Conservation (phyloP, 2,329 filamentous ascomycete genomes). For the Shiraia sp. region DNA sequence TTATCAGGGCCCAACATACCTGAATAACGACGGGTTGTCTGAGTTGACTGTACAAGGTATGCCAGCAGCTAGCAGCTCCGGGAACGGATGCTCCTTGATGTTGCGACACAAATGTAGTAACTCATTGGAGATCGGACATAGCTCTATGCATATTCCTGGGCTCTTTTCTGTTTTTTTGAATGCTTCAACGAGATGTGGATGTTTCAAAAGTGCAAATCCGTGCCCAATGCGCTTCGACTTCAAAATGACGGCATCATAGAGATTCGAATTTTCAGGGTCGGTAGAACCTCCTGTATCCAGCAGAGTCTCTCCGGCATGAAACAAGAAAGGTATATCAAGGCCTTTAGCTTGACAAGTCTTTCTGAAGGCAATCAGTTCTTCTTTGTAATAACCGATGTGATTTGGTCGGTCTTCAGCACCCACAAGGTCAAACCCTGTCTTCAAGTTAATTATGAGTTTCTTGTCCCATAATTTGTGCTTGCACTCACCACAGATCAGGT, state of each 20-base stretch:
- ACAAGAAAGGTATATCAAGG: conserved; percentile 70
- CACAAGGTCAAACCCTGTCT: conserved; percentile 68
- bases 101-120: conserved; percentile 70
- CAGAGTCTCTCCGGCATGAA: conserved; percentile 77
- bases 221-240: conserved; percentile 73
- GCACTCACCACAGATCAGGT: conserved; percentile 65
- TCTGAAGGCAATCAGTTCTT: conserved; percentile 63
- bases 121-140: conserved; percentile 79
- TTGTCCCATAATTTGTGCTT: neutral
- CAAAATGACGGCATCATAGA: conserved; percentile 69
- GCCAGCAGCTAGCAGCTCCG: conserved; percentile 69
- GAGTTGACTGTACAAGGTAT: conserved; percentile 75
- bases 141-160: conserved; percentile 66
- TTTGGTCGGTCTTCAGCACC: conserved; percentile 68
- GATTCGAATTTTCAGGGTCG: conserved; percentile 62
- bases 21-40: conserved; percentile 75
- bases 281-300: conserved; percentile 64
- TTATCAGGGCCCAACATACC: too few species aligned
- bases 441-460: conserved; percentile 8
- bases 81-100: conserved; percentile 68
- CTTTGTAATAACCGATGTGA: conserved; percentile 60
- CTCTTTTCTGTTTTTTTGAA: conserved; percentile 52
- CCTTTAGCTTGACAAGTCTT: conserved; percentile 52
- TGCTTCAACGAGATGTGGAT: conserved; percentile 64
- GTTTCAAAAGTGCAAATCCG: conserved; percentile 69